Base-by-base conservation (phyloP, 805 yeast genomes). In the Yarrowia sp. region DNA sequence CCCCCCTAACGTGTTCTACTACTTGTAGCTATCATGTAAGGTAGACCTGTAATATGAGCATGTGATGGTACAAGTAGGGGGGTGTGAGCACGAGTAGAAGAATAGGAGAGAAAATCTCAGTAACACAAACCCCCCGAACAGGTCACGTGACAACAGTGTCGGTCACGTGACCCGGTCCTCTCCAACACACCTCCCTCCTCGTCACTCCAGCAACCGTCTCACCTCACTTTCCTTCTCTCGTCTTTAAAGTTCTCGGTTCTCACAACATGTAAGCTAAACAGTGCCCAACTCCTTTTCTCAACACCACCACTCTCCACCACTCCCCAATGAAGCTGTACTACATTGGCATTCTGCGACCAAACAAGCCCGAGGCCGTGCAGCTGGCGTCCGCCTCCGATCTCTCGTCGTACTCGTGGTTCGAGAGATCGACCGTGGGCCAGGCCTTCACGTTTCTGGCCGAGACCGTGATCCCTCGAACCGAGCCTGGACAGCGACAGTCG, bases 391-490 rank as follows among this genome's bases (percentile, higher is more conserved):
- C 92, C 34, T 86, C 90, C 73, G 98, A 95, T 75, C 83, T 95
- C 70, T 84, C 92, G 33, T 89, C 88, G 72, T 94, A 94, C 79
- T 87, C 95, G 36, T 95, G 91, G 79, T 95, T 95, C 78, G 97
- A 94, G 80, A 84, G 93, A 73, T 79, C 83, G 40, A 83, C 88
- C 50, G 97, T 93, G 34, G 87, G 90, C 20, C 97, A 94, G 79
- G 94, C 95, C 79, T 91, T 94, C 97, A 86, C 96, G 4, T 95
- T 95, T 78, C 93, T 95, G 79, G 85, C 96, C 33, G 91, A 87
- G 74, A 95, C 99, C 2, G 94, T 94, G 33, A 87, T 96, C 15
- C 88, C 87, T 71, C 87, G 99, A 79, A 95, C 99, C 1, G 79
- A 83, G 47, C 83, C 94, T 0, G 97, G 97, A 58, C 94, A 92